These are phyloP conservation scores for Saccharomycopsis fermentans DNA, from an alignment of 805 yeast genomes.

Conservation along the genomic window DNA sequence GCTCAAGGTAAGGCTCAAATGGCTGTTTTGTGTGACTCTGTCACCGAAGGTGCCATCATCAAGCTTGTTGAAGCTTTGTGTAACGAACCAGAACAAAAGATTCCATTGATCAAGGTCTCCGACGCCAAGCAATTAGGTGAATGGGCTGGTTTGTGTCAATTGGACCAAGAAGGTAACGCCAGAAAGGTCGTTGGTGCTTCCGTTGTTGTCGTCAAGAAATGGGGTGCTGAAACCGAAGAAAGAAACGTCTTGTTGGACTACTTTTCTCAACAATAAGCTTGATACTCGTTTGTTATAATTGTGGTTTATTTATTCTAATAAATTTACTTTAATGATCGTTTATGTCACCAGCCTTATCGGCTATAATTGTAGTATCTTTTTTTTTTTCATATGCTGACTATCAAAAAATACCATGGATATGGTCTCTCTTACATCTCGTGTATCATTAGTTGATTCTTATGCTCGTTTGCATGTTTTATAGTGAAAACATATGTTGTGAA, in stretches of 20 bases:
- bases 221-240: slow-evolving; percentile 99
- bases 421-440: too few species aligned
- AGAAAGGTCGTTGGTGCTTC: slow-evolving; percentile 99
- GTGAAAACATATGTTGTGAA: too few species aligned
- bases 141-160: slow-evolving; percentile 99
- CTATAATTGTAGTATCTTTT: background rate
- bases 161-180: slow-evolving; percentile 99
- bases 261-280: slow-evolving; percentile 76
- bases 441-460: too few species aligned
- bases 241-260: slow-evolving; percentile 92
- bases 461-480: too few species aligned
- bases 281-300: slow-evolving; percentile 11
- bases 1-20: slow-evolving; percentile 96
- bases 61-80: slow-evolving; percentile 99
- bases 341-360: background rate
- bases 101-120: slow-evolving; percentile 97
- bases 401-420: too few species aligned
- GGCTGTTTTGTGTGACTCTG: slow-evolving; percentile 95
- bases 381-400: too few species aligned
- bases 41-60: slow-evolving; percentile 93
- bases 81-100: slow-evolving; percentile 92
- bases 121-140: slow-evolving; percentile 99
- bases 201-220: slow-evolving; percentile 98
- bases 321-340: background rate
- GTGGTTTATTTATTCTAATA: background rate